phyloP scores from a whole-genome alignment of 345 rosid species.

The Gossypium longicalyx region DNA sequence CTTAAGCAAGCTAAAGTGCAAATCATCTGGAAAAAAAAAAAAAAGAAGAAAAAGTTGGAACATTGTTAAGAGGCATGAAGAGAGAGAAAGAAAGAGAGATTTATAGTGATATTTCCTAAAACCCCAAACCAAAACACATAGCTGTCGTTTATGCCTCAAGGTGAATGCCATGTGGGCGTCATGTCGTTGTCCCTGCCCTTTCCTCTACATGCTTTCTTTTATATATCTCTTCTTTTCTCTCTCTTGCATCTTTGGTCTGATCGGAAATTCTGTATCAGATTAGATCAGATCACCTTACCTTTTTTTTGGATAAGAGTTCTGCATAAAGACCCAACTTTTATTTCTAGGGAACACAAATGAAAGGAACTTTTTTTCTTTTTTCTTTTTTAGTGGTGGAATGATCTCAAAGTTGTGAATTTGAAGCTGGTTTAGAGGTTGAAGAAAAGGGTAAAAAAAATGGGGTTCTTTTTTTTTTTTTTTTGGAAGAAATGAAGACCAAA shows the following conservation, averaged over 20 bases:
- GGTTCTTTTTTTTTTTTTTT: not conserved
- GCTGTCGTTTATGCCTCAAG: not conserved
- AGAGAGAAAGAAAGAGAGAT: not conserved
- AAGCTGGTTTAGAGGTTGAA: not conserved
- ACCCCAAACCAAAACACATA: not conserved
- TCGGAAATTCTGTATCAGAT: not conserved
- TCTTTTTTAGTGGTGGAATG: not conserved
- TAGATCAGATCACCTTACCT: not conserved
- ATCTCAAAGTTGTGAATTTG: not conserved
- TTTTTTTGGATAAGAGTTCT: slow-evolving; percentile 1
- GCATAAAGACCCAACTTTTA: not conserved
- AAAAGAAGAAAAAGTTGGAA: not conserved
- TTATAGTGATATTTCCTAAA: not conserved
- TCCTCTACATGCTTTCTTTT: not conserved
- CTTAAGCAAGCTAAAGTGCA: not conserved
- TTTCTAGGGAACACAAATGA: not conserved
- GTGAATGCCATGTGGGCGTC: slow-evolving; percentile 4
- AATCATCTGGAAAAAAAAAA: not conserved
- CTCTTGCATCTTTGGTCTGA: not conserved
- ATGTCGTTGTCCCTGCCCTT: not conserved
- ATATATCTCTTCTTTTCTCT: not conserved
- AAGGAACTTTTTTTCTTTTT: not conserved
- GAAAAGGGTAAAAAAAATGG: not conserved
- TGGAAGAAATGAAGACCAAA: not conserved
- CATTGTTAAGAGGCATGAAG: not conserved